Base-by-base conservation (phyloP, 257 asterid species). In the Forsythia suspensa region DNA sequence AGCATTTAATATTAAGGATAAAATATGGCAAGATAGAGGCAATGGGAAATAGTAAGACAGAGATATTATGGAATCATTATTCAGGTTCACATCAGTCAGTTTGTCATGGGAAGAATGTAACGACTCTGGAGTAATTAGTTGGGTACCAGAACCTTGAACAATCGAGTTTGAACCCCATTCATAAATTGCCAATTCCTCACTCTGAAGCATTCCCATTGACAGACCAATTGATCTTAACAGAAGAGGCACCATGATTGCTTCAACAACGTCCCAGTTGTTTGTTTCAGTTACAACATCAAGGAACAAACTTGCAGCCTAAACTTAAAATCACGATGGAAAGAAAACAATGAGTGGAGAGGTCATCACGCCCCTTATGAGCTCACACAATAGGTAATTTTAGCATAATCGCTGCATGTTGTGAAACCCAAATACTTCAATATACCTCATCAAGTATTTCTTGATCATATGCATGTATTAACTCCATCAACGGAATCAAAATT, bases 221-320 rank as follows among this genome's bases (percentile, higher is more conserved):
- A 86, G 80, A 76, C 96, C 93, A 71, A 94, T 81, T 69, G 90
- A 89, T 86, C 96, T 86, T 82, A 94, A 89, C 81, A 94, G 78
- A 74, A 91, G 90, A 20, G 95, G 98, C 82, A 90, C 88, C 83
- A 91, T 67, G 70, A 91, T 88, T 70, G 59, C 86, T 83, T 88
- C 98, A 80, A 94, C 86, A 75, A 89, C 89, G 68, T 44, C 88
- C 98, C 98, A 94, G 84, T 88, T 86, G 80, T 87, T 88, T 85
- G 92, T 91, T 80, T 87, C 92, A 73, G 72, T 72, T 77, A 94
- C 87, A 78, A 85, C 90, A 80, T 85, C 86, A 82, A 92, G 90
- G 82, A 90, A 88, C 86, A 89, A 80, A 79, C 88, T 81, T 55
- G 91, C 86, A 76, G 86, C 97, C 98, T 94, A 87, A 77, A 77